Evolutionary conservation across 495 filamentous ascomycete species (phyloP), one percentile per base, ranked within the genome.

Genomic region (Articulospora tetracladia): DNA sequence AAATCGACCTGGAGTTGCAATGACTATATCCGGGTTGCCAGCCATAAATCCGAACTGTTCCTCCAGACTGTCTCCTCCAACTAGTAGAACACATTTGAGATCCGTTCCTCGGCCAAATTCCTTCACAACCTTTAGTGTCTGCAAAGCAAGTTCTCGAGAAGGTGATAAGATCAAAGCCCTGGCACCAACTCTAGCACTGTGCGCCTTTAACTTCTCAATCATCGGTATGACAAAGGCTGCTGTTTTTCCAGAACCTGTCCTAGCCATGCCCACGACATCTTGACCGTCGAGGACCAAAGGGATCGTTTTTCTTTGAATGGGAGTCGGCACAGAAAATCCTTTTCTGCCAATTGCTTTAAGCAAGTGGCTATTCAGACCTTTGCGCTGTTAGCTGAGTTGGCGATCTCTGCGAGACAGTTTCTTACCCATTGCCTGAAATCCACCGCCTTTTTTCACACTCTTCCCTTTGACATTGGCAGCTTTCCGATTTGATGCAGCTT

Each of bases 161-260:
- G 94, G 94, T 25, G 93, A 96, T 66, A 99, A 66, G 34, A 99
- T 86, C 56, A 98, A 74, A 12, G 84, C 95, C 64, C 94, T 80
- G 34, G 91, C 83, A 25, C 94, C 94, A 61, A 98, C 83, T 68
- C 84, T 86, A 11, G 85, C 84, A 67, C 88, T 96, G 68, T 99
- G 94, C n/a, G 82, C 79, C 73, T 91, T 95, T 62, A 99, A 77
- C 55, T 88, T 90, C 76, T 98, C 89, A 60, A 99, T 89, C 93
- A 98, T 94, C 44, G 94, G 94, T 58, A 98, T 93, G 4, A 98
- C 91, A 70, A 98, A 98, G 15, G 94, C 93, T 1, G 93, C 94
- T 0, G 93, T 97, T 76, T 98, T 98, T 71, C 94, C 94, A 36
- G 91, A 96, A 70, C 94, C 94, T 20, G 94, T 98, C 52, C 94